Base-by-base conservation (phyloP, 2,329 filamentous ascomycete genomes). In the Pleurostoma richardsiae region DNA sequence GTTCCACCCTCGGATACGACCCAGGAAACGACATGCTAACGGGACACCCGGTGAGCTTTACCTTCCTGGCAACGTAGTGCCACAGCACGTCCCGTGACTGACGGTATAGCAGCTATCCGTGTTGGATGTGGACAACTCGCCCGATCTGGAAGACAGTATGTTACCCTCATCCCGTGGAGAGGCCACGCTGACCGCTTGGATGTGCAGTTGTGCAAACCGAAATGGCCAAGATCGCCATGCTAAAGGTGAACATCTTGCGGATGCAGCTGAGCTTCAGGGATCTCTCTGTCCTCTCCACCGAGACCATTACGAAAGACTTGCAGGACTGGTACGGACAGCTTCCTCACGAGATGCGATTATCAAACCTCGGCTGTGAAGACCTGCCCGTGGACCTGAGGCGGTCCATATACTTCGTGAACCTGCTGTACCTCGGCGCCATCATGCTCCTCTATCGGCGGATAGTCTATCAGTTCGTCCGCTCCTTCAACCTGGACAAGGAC, bases 381-480 rank as follows among this genome's bases (percentile, higher is more conserved):
- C 43, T 54, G 10, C 42, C 49, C 3, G 42, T 43, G 2, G 41
- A 47, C 10, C 52, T 56, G 1, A 49, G 54, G 2, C 52, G 56
- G 7, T 56, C 60, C 4, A 53, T 60, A 6, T 61, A 54, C 44
- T 56, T 64, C 43, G 52, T 63, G 2, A 61, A 66, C 36, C 55
- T 66, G 1, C 53, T 65, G 1, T 60, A 66, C 36, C 51, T 62
- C 4, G 62, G 61, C 4, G 59, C 61, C 7, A 52, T 56, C 45
- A 57, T 65, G 30, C 55, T 65, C 1, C 49, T 64, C 2, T 64
- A 65, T 41, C 59, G 62, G 4, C 54, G 62, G n/a, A 56, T 64
- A 31, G 56, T 52, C 1, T 55, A 57, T 4, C 59, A 63, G 40
- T 56, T 56, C n/a, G 50, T 55, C n/a, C 49, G 48, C 6, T 39